Percentiles rank a stretch among this genome's conserved stretches.
These are phyloP conservation scores for Pleodorina starrii DNA, from an alignment of 139 green algal species.

Conservation along the genomic window DNA sequence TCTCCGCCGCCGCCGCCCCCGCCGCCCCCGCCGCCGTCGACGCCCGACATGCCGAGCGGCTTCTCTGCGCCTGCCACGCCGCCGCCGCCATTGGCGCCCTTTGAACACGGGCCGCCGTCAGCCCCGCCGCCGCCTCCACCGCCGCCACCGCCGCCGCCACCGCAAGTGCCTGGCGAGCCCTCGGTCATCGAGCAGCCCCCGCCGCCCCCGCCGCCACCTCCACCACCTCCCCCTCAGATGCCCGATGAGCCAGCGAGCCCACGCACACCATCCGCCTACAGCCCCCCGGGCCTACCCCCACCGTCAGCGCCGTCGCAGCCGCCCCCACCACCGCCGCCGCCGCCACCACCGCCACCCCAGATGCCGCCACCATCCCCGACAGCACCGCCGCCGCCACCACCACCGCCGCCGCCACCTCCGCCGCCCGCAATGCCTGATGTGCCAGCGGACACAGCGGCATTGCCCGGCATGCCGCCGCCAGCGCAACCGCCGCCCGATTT, in stretches of 20 bases:
- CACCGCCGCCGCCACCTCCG: conserved; percentile 3
- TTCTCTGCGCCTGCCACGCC: neutral
- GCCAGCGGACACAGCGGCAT: neutral
- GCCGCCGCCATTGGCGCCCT: conserved; percentile 2
- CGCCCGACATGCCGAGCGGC: neutral
- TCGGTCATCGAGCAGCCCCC: neutral
- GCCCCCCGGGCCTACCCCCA: neutral
- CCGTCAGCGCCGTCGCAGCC: neutral
- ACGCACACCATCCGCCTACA: neutral
- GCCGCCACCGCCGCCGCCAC: neutral
- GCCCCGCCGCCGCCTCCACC: neutral
- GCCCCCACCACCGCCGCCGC: neutral
- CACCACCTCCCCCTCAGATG: neutral
- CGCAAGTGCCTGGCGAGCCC: neutral
- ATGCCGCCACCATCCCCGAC: neutral
- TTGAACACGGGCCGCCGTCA: neutral
- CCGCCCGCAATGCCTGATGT: neutral
- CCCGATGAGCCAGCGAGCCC: neutral
- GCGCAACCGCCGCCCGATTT: neutral
- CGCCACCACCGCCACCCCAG: neutral
- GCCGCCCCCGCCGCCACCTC: neutral
- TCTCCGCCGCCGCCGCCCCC: neutral
- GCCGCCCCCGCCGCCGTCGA: neutral
- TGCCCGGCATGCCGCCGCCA: neutral
- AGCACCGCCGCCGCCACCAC: neutral